Evolutionary conservation across 345 rosid genomes (phyloP).

Genomic region (Dipteronia dyeriana): DNA sequence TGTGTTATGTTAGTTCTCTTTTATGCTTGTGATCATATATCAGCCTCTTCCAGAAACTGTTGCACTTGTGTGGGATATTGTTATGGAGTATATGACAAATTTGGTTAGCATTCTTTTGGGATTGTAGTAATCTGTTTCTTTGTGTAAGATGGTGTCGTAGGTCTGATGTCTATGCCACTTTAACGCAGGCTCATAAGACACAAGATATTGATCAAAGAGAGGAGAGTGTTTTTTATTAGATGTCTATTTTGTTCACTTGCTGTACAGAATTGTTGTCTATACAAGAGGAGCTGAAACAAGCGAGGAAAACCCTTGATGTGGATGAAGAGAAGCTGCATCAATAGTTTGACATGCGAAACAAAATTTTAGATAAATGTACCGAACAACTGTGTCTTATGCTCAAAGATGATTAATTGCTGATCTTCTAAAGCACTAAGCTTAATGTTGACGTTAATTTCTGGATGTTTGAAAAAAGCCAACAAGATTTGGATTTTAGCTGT

Average conservation of each 20-base stretch:
- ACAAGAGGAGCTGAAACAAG: slow-evolving; percentile 98
- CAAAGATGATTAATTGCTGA: not conserved
- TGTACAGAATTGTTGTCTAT: slow-evolving; percentile 80
- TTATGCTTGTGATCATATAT: slow-evolving; percentile 17
- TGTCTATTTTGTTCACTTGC: not conserved
- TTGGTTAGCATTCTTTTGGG: slow-evolving; percentile 49
- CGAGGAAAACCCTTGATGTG: slow-evolving; percentile 90
- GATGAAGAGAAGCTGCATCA: slow-evolving; percentile 78
- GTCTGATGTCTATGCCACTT: not conserved
- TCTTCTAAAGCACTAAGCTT: no score
- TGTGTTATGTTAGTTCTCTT: not conserved
- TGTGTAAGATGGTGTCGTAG: slow-evolving; percentile 3
- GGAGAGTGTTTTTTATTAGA: slow-evolving; percentile 43
- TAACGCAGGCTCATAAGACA: slow-evolving; percentile 74
- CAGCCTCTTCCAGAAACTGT: slow-evolving; percentile 96
- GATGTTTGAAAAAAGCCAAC: no score
- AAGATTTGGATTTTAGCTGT: no score
- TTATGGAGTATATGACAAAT: slow-evolving; percentile 86
- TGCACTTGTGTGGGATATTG: slow-evolving; percentile 90
- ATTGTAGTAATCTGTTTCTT: not conserved
- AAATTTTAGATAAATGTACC: not conserved
- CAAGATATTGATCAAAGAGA: slow-evolving; percentile 78
- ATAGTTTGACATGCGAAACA: slow-evolving; percentile 28
- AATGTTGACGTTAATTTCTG: no score
- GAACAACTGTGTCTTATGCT: no score